Evolutionary conservation across 2,329 filamentous ascomycete genomes (phyloP), one percentile per base, ranked within the genome.

Genomic region (Pseudonectria buxi): DNA sequence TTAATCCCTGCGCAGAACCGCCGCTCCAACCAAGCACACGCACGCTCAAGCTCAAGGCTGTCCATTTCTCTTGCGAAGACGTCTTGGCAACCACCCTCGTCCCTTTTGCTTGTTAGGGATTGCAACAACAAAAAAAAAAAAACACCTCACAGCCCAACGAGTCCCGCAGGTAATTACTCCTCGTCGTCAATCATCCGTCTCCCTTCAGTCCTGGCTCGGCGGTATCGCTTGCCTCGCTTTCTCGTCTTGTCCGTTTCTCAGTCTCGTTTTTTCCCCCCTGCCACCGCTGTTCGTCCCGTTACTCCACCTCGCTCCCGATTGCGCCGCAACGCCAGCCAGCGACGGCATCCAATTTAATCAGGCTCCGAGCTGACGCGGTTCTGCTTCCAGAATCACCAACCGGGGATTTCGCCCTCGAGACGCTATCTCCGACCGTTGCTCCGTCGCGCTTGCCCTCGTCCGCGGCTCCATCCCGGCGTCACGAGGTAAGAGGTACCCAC

Each of bases 391-490:
- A 50, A 38, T 43, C 28, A n/a, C 13, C 30, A 36, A 37, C 42
- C 46, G 41, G 50, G 24, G 36, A 45, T 48, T 49, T 33, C 34
- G 28, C 29, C 36, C 27, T 33, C 27, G 29, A 38, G 33, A 15
- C 34, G 30, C 37, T 51, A 53, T 52, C 47, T 50, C 50, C 50
- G 49, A 44, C 37, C 31, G 35, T 40, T 30, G 36, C 43, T 25
- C 36, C 35, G 36, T 40, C 37, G 35, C 45, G 37, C 40, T 45
- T 44, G 49, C 27, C 42, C 32, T 44, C 36, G 24, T 35, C 44
- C 36, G 38, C 47, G 46, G 40, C 33, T 40, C 43, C 43, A 39
- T 45, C 46, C 49, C 50, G 41, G 50, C 39, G 41, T 53, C 47
- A 50, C 44, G 37, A 41, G 18, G 18, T 22, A 9, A 22, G 5